A percentile compares a stretch with the other conserved stretches of the same genome.
phyloP scores from a whole-genome alignment of 192 early-diverging fungal species.

The Entophlyctis luteolus region DNA sequence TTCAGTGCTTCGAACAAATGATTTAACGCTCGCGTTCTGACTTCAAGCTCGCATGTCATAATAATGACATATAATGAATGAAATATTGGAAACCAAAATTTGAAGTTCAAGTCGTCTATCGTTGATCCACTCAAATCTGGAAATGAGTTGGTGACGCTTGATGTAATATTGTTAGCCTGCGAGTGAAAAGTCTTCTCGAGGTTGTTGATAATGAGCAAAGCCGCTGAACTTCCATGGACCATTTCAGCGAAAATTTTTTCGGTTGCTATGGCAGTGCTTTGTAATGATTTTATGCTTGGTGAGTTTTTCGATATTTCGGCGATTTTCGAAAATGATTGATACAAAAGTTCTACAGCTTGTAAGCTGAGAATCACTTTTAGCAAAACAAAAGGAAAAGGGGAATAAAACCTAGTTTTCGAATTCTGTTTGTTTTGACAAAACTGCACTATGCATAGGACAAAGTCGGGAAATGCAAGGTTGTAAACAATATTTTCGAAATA shows the following conservation, averaged over 20 bases:
- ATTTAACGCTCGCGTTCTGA: conserved; percentile 77
- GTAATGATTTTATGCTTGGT: conserved; percentile 20
- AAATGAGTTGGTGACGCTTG: neutral
- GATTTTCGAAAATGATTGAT: conserved; percentile 43
- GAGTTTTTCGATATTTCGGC: conserved; percentile 43
- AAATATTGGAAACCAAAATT: conserved; percentile 81
- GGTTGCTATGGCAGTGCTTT: conserved; percentile 18
- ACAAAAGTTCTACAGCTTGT: conserved; percentile 51
- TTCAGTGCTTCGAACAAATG: conserved; percentile 84
- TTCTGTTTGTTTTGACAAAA: conserved; percentile 69
- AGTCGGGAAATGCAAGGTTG: conserved; percentile 50
- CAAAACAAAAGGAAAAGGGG: neutral
- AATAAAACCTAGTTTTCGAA: conserved; percentile 57
- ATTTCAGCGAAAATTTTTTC: conserved; percentile 27
- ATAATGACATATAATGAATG: conserved; percentile 83
- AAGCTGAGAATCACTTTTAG: conserved; percentile 34
- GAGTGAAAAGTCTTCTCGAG: conserved; percentile 12
- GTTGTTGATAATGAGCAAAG: conserved; percentile 18
- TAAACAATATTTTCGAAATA: conserved; percentile 64
- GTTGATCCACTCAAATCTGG: neutral
- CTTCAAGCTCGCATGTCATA: conserved; percentile 90
- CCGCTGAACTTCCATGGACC: conserved; percentile 19
- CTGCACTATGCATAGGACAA: conserved; percentile 46
- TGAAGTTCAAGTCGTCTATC: conserved; percentile 52
- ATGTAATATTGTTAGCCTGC: conserved; percentile 2